phyloP scores from a whole-genome alignment of 306 rosid genomes.

The Begonia masoniana region DNA sequence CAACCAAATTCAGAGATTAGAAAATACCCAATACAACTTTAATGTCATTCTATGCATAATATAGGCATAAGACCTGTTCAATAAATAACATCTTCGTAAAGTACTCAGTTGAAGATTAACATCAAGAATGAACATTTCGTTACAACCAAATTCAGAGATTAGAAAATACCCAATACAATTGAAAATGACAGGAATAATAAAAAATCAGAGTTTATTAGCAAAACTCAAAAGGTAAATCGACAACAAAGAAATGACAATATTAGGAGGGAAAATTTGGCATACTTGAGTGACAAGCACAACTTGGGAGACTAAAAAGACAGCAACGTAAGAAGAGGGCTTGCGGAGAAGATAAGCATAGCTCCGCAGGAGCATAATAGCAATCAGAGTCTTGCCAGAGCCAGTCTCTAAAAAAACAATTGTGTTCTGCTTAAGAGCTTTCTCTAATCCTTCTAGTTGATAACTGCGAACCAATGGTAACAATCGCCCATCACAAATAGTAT shows the following conservation, averaged over 20 bases:
- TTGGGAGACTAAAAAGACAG: conserved; percentile 71
- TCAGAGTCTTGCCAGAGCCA: conserved; percentile 86
- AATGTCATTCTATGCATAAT: too few species aligned
- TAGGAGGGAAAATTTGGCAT: conserved; percentile 6
- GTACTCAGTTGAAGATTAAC: too few species aligned
- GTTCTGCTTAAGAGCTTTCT: conserved; percentile 39
- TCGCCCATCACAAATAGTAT: background rate
- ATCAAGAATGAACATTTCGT: too few species aligned
- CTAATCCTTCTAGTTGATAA: conserved; percentile 76
- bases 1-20: too few species aligned
- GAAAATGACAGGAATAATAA: too few species aligned
- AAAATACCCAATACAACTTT: too few species aligned
- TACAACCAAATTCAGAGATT: too few species aligned
- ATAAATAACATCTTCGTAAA: too few species aligned
- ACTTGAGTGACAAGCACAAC: conserved; percentile 81
- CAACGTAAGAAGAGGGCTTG: conserved; percentile 49
- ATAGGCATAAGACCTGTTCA: too few species aligned
- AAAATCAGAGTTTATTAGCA: too few species aligned
- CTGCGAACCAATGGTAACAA: conserved; percentile 19
- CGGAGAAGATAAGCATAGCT: conserved; percentile 53
- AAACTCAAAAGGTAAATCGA: too few species aligned
- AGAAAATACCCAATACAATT: too few species aligned
- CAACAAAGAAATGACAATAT: background rate
- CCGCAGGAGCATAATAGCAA: conserved; percentile 78
- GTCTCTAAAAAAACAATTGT: conserved; percentile 78